Conservation (phyloP, 1,284 basidiomycete genomes). For the Termitomyces sp. region DNA sequence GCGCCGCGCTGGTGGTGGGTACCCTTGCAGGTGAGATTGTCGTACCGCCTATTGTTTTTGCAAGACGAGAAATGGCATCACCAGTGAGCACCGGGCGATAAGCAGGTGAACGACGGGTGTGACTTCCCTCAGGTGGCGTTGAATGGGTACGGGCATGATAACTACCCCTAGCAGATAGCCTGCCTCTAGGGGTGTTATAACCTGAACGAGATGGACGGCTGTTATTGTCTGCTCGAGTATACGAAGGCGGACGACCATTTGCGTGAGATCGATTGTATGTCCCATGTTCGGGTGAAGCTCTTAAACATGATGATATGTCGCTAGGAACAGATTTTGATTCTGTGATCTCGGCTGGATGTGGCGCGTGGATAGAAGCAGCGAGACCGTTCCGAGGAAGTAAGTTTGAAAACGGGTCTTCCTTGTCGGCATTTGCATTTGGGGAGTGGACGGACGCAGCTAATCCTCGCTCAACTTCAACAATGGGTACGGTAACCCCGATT, state of each 20-base stretch:
- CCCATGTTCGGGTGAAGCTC: constrained; percentile 20
- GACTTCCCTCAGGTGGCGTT: constrained; percentile 43
- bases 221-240: constrained; percentile 22
- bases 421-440: constrained; percentile 8
- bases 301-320: constrained; percentile 26
- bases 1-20: constrained; percentile 9
- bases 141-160: constrained; percentile 30
- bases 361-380: constrained; percentile 45
- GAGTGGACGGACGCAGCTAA: constrained; percentile 17
- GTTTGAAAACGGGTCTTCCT: constrained; percentile 11
- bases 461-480: constrained; percentile 8
- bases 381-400: constrained; percentile 22
- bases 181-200: constrained; percentile 11
- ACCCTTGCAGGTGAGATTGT: constrained; percentile 15
- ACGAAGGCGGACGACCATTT: constrained; percentile 34
- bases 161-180: constrained; percentile 1
- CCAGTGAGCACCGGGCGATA: constrained; percentile 64
- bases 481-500: not conserved
- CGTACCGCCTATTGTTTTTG: constrained; percentile 46
- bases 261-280: constrained; percentile 51
- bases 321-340: constrained; percentile 30
- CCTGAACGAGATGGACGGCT: constrained; percentile 29
- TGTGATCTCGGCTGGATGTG: constrained; percentile 23
- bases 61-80: constrained; percentile 60
- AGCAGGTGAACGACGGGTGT: constrained; percentile 32